Percentiles rank a stretch among this genome's conserved stretches.
phyloP scores from a whole-genome alignment of 208 protist species.

The Trypanosoma cruzi region DNA sequence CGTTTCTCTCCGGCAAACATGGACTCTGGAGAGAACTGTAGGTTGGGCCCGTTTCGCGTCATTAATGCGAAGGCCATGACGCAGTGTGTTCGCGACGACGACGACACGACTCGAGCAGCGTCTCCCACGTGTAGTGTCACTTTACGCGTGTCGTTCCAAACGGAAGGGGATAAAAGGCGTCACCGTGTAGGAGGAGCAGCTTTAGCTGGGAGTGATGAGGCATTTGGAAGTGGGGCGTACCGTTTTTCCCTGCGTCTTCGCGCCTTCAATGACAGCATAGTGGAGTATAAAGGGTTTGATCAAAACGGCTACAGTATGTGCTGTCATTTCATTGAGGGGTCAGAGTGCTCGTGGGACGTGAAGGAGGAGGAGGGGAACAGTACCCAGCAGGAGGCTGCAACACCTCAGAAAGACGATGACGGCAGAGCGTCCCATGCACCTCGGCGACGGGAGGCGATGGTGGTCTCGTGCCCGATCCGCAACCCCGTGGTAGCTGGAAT shows the following conservation, averaged over 20 bases:
- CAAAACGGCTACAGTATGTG: conserved; percentile 83
- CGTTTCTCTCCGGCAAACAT: conserved; percentile 40
- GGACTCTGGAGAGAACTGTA: conserved; percentile 41
- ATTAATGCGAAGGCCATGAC: conserved; percentile 34
- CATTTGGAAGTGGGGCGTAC: conserved; percentile 41
- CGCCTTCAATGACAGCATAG: conserved; percentile 31
- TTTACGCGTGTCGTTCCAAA: conserved; percentile 24
- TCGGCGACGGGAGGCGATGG: conserved; percentile 13
- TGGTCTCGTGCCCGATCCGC: conserved; percentile 41
- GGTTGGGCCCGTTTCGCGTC: conserved; percentile 61
- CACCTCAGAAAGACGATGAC: neutral
- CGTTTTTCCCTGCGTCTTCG: conserved; percentile 48
- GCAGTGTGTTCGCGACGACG: conserved; percentile 26
- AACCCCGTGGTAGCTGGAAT: neutral
- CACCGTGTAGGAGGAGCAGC: neutral
- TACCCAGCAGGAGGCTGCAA: neutral
- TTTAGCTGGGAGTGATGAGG: neutral
- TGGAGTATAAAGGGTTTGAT: conserved; percentile 84
- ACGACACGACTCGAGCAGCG: conserved; percentile 6
- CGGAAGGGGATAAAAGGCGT: conserved; percentile 5
- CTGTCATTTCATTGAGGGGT: conserved; percentile 49
- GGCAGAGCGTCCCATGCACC: neutral
- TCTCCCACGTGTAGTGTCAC: conserved; percentile 26
- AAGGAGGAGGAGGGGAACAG: neutral
- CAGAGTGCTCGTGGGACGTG: conserved; percentile 23